Percentiles rank a stretch among this genome's conserved stretches.
Conservation (phyloP, 2,329 filamentous ascomycete genomes). For the Lecanicillium sp. region DNA sequence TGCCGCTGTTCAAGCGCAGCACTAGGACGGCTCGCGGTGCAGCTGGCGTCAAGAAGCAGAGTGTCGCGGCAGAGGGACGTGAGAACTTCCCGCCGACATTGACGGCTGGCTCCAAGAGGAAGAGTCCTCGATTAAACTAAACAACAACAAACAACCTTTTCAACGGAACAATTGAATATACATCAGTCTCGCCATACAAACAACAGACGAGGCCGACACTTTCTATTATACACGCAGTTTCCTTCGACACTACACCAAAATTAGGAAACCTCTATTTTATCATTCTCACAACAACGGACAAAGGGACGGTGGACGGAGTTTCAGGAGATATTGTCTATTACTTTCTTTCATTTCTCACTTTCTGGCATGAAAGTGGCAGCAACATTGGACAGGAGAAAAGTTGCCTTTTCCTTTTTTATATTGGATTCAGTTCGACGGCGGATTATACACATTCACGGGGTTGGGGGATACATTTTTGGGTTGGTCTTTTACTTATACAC, state of each 20-base stretch:
- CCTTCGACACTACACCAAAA: not conserved
- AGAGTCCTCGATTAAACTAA: conserved; percentile 47
- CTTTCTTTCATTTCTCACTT: not conserved
- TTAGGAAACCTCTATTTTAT: not conserved
- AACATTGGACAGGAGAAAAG: too few relatives aligned
- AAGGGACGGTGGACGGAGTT: not conserved
- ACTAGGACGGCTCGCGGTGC: conserved; percentile 22
- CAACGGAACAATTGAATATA: too few relatives aligned
- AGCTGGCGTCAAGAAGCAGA: conserved; percentile 29
- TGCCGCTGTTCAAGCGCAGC: conserved; percentile 44
- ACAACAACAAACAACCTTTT: not conserved
- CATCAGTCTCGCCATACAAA: too few relatives aligned
- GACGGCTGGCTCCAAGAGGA: conserved; percentile 38
- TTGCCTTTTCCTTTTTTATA: too few relatives aligned
- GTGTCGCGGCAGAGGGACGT: conserved; percentile 36
- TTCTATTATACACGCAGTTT: too few relatives aligned
- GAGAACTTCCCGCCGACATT: conserved; percentile 43
- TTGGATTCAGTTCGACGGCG: not conserved
- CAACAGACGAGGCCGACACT: too few relatives aligned
- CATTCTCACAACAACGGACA: not conserved
- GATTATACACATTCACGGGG: not conserved
- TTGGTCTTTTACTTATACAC: too few relatives aligned
- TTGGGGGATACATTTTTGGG: not conserved
- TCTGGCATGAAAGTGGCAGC: not conserved
- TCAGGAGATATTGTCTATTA: not conserved